Evolutionary conservation across 441 rosid genomes (phyloP), one percentile per base, ranked within the genome.

Genomic region (Gossypium schwendimanii): DNA sequence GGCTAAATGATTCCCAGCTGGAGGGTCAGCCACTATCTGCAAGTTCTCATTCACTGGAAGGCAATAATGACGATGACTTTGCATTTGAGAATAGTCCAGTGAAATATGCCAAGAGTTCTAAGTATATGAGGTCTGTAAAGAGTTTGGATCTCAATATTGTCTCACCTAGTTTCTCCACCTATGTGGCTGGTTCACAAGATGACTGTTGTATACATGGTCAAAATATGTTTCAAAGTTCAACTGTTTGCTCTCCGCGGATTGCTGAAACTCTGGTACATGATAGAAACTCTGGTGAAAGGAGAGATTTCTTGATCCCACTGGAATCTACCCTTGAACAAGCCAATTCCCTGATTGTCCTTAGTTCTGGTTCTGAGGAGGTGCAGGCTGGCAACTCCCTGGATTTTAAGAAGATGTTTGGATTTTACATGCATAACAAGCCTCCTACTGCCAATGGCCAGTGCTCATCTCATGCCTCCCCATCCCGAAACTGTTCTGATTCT

Each of bases 81-180:
- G 36, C 69, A 52, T 41, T 54, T 53, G 65, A 65, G 57, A 44
- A n/a, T 44, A 31, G 28, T 33, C 41, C 53, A 53, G 7, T 54
- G 47, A 57, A 71, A 71, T 31, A 3, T 36, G 4, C 47, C 12
- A 71, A 73, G 45, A 20, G 8, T 45, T 71, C 68, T 24, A 15
- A 17, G 74, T 71, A 73, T 66, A 33, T 31, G 21, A 67, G 55
- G 60, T 68, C 69, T 11, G 17, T 62, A 17, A 45, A 33, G 73
- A 44, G 33, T 55, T n/a, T 73, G 47, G 75, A 77, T 61, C 65
- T 73, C 39, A 64, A 74, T 54, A 50, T 9, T 41, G 59, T 45
- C 41, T 65, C 76, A 39, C 77, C 78, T 31, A 28, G 70, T 68
- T 69, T 71, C 71, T 69, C 79, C 26, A 69, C 73, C 0, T 44